Percentiles rank a stretch among this genome's conserved stretches.
phyloP scores from a whole-genome alignment of 345 rosid genomes.

The Lepidium didymum region DNA sequence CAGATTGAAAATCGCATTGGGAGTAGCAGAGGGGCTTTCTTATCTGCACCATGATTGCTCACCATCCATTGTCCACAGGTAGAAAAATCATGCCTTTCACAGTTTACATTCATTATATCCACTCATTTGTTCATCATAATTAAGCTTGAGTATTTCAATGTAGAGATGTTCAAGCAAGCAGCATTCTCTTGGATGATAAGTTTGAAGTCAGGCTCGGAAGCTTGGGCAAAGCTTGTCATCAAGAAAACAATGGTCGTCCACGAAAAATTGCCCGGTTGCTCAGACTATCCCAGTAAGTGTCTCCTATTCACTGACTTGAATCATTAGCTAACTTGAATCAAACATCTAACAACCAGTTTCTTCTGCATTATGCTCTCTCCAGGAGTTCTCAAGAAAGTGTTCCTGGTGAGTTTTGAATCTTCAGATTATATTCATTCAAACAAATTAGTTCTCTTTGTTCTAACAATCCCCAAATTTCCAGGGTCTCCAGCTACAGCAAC shows the following conservation, averaged over 20 bases:
- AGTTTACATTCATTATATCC: not conserved
- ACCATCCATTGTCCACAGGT: slow-evolving; percentile 95
- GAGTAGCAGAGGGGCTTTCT: slow-evolving; percentile 80
- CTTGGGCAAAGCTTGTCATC: slow-evolving; percentile 54
- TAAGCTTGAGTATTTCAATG: not conserved
- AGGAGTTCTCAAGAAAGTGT: slow-evolving; percentile 24
- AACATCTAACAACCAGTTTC: slow-evolving; percentile 3
- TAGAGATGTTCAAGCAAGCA: slow-evolving; percentile 90
- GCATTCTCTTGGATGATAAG: slow-evolving; percentile 90
- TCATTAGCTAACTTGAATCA: not conserved
- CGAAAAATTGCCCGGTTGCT: slow-evolving; percentile 55
- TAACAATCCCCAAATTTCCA: slow-evolving; percentile 17
- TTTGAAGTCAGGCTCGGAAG: slow-evolving; percentile 96
- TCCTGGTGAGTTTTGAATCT: slow-evolving; percentile 17
- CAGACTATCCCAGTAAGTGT: slow-evolving; percentile 68
- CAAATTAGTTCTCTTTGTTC: not conserved
- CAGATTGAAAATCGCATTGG: slow-evolving; percentile 77
- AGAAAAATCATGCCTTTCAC: not conserved
- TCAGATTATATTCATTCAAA: not conserved
- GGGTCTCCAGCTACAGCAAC: slow-evolving; percentile 37
- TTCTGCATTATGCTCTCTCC: not conserved
- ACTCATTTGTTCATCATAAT: not conserved
- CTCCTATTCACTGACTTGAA: not conserved
- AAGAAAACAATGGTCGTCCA: slow-evolving; percentile 66
- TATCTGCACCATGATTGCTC: slow-evolving; percentile 87